Evolutionary conservation across 371 early-diverging fungal genomes (phyloP), one percentile per base, ranked within the genome.

Genomic region (Encephalitozoon cuniculi): DNA sequence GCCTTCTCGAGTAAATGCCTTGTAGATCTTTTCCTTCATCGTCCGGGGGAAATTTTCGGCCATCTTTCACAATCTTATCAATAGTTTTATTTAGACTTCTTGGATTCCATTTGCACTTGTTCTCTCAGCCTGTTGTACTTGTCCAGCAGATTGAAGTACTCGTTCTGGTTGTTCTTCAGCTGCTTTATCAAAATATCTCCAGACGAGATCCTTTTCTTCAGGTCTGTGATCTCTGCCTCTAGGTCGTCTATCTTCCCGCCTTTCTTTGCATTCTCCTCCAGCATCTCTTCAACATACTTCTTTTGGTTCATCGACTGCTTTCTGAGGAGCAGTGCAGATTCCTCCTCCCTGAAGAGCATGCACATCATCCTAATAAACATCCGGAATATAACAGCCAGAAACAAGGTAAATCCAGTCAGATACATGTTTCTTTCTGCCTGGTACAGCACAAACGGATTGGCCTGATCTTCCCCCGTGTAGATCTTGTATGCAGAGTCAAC

Each of bases 341-440:
- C 69, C 49, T 68, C 70, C 49, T 68, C 72, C 54, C 52, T 46
- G 25, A 76, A 65, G 5, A 63, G 23, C 18, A 44, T 34, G 7
- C 49, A 51, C 25, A 76, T 28, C 25, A 74, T 55, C 15, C 37
- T 49, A 4, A 53, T 30, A 46, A 80, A 75, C 46, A 63, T 80
- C 4, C 39, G 32, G 43, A 74, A 51, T 39, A 75, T 69, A 8
- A 80, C n/a, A 4, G n/a, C 55, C 8, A 73, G 39, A 64, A 76
- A 80, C 28, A 80, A 43, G 9, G 74, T 75, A 67, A 80, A 77
- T 1, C 73, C 80, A 12, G 68, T 68, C 18, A 80, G 41, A 66
- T 80, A 80, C 26, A 74, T 18, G 53, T 80, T 80, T 49, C 78
- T 41, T 34, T 78, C 67, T 54, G 78, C 59, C 18, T 78, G 78